A percentile compares a stretch with the other conserved stretches of the same genome.
phyloP scores from a whole-genome alignment of 306 rosid genomes.

The Trifolium pratense region DNA sequence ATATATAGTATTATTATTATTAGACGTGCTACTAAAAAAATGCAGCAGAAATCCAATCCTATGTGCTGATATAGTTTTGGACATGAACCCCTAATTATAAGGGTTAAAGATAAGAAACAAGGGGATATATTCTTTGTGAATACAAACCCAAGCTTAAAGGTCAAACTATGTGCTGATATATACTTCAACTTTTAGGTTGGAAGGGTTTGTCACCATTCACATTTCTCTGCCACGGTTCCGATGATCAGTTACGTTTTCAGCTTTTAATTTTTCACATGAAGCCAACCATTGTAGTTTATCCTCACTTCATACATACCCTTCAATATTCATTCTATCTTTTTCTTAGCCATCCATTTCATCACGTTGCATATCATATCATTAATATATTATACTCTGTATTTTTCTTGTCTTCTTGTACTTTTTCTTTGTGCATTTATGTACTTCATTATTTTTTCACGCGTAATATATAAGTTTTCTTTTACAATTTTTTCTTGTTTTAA shows the following conservation, averaged over 20 bases:
- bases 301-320: constrained; percentile 26
- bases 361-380: constrained; percentile 27
- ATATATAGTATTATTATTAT: too few relatives aligned
- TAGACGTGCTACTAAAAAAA: too few relatives aligned
- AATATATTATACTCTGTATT: constrained; percentile 14
- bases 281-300: neutral
- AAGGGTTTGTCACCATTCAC: constrained; percentile 25
- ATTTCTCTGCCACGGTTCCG: constrained; percentile 39
- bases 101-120: neutral
- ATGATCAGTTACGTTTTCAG: neutral
- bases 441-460: neutral
- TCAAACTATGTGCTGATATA: constrained; percentile 1
- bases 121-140: neutral
- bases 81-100: too few relatives aligned
- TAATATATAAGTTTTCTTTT: neutral
- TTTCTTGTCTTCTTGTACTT: constrained; percentile 14
- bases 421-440: neutral
- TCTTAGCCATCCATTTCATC: constrained; percentile 39
- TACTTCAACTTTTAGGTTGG: neutral
- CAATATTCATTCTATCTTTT: too few relatives aligned
- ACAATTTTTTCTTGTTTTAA: too few relatives aligned
- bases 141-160: neutral
- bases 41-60: too few relatives aligned
- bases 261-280: constrained; percentile 6
- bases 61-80: too few relatives aligned